Percentiles rank a stretch among this genome's conserved stretches.
Evolutionary conservation across 768 basidiomycete species (phyloP).

Genomic region (Trametes meyenii): DNA sequence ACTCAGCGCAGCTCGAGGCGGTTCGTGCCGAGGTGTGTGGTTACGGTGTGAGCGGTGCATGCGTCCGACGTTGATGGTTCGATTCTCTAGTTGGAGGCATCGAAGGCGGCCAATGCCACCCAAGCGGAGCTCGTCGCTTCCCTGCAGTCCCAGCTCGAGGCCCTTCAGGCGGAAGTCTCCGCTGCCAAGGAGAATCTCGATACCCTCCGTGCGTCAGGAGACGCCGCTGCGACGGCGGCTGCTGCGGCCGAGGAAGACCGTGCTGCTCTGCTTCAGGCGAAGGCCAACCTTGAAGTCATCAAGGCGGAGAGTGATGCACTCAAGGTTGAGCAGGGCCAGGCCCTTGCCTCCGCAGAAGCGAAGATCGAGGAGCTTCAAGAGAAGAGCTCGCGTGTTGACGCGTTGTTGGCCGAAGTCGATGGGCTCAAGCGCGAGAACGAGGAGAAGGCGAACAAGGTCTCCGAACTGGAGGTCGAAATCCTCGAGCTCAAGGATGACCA

Average conservation of each 20-base stretch:
- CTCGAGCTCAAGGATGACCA: constrained; percentile 74
- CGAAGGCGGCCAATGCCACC: constrained; percentile 43
- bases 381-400: constrained; percentile 45
- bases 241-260: constrained; percentile 62
- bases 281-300: constrained; percentile 60
- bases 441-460: constrained; percentile 69
- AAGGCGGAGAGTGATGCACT: constrained; percentile 54
- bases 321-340: constrained; percentile 51
- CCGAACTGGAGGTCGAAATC: constrained; percentile 81
- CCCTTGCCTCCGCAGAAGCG: constrained; percentile 48
- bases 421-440: constrained; percentile 66
- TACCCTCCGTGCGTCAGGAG: constrained; percentile 48
- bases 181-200: constrained; percentile 57
- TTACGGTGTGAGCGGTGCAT: neutral
- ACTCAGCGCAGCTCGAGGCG: constrained; percentile 42
- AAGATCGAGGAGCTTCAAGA: constrained; percentile 52
- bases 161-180: constrained; percentile 52
- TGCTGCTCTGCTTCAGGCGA: constrained; percentile 64
- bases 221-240: constrained; percentile 45
- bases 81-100: constrained; percentile 50
- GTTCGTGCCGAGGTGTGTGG: constrained; percentile 56
- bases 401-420: constrained; percentile 52
- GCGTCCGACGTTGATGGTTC: neutral
- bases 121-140: constrained; percentile 50
- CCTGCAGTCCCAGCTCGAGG: constrained; percentile 53